Percentiles rank a stretch among this genome's conserved stretches.
Evolutionary conservation across 257 asterid species (phyloP).

Genomic region (Paraleonurus japonicus): DNA sequence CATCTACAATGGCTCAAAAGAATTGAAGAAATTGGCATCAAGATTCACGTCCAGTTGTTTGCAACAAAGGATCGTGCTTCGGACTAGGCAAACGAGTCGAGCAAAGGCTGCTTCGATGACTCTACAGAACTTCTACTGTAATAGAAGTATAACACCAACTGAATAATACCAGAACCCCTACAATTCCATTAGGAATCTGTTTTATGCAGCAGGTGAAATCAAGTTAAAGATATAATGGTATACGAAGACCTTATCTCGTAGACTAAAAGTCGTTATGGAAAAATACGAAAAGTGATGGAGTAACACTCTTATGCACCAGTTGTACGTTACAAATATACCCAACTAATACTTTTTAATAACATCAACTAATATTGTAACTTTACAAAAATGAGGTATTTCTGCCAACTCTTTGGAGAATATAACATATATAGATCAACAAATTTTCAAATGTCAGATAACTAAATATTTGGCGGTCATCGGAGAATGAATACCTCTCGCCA

Average conservation of each 20-base stretch:
- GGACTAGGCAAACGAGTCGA: constrained; percentile 48
- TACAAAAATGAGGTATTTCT: neutral
- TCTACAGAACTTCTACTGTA: constrained; percentile 46
- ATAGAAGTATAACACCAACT: constrained; percentile 59
- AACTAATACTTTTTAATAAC: neutral
- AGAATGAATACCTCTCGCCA: neutral
- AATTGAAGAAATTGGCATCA: neutral
- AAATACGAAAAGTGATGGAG: neutral
- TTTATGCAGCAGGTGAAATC: neutral
- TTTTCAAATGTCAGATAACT: neutral
- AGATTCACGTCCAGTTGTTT: neutral
- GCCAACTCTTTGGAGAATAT: too few relatives aligned
- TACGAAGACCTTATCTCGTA: too few relatives aligned
- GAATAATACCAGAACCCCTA: constrained; percentile 67
- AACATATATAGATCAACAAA: too few relatives aligned
- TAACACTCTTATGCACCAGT: neutral
- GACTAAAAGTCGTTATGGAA: too few relatives aligned
- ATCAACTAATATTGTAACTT: neutral
- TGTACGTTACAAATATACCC: too few relatives aligned
- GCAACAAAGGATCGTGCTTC: neutral
- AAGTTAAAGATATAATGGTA: neutral
- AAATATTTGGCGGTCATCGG: neutral
- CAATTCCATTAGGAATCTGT: constrained; percentile 87
- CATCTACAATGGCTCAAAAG: constrained; percentile 19
- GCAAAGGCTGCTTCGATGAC: constrained; percentile 46